A percentile compares a stretch with the other conserved stretches of the same genome.
Conservation (phyloP, 2,329 filamentous ascomycete species). For the Fusarium austroafricanum region DNA sequence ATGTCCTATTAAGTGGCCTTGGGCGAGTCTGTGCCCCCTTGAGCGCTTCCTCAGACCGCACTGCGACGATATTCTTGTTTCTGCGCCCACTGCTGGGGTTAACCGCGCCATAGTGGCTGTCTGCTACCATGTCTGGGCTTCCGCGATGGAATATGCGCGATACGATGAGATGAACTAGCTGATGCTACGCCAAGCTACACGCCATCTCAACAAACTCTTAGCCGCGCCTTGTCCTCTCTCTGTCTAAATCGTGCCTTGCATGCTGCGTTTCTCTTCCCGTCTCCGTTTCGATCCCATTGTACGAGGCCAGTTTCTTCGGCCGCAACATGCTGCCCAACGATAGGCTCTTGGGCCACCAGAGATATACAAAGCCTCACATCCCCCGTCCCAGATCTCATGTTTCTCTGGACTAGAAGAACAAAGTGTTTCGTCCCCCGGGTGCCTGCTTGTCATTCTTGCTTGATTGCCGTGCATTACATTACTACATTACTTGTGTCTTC, state of each 20-base stretch:
- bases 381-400: conserved; percentile 29
- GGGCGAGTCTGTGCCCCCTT: conserved; percentile 17
- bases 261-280: conserved; percentile 17
- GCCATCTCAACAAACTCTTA: conserved; percentile 17
- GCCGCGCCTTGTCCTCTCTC: conserved; percentile 33
- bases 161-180: conserved; percentile 32
- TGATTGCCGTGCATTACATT: conserved; percentile 31
- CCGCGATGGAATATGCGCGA: conserved; percentile 32
- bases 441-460: conserved; percentile 31
- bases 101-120: conserved; percentile 25
- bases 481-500: conserved; percentile 7
- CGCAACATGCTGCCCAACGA: conserved; percentile 35
- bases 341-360: conserved; percentile 31
- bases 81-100: conserved; percentile 3
- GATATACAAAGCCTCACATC: conserved; percentile 34
- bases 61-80: conserved; percentile 20
- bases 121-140: conserved; percentile 12
- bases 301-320: conserved; percentile 43
- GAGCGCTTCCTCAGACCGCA: conserved; percentile 37
- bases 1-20: conserved; percentile 12
- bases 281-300: conserved; percentile 21
- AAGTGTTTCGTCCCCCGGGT: conserved; percentile 42
- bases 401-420: conserved; percentile 28
- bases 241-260: conserved; percentile 28
- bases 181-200: conserved; percentile 24